Evolutionary conservation across 352 stramenopile species (phyloP).

Genomic region (Globisporangium spinosum): DNA sequence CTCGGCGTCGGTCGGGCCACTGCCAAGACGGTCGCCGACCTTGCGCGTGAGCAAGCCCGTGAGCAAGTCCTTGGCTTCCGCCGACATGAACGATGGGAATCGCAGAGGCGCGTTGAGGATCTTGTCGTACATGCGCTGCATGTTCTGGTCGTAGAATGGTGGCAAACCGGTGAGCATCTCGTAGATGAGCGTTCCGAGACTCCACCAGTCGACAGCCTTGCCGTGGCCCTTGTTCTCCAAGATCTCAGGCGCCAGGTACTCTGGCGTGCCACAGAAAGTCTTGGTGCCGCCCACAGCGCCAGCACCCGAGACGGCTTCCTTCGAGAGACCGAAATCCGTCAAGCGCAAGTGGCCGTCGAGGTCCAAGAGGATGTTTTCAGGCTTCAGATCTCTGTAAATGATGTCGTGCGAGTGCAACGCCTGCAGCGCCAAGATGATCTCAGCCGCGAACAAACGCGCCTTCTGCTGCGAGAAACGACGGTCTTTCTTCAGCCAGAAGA

Average conservation of each 20-base stretch:
- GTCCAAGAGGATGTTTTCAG: conserved; percentile 95
- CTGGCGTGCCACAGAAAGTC: conserved; percentile 92
- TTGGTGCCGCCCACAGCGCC: conserved; percentile 79
- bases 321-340: conserved; percentile 94
- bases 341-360: conserved; percentile 92
- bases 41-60: conserved; percentile 85
- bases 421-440: conserved; percentile 92
- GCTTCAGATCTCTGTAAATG: conserved; percentile 96
- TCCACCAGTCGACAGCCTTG: conserved; percentile 90
- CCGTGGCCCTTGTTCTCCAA: conserved; percentile 92
- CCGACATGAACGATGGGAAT: conserved; percentile 90
- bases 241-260: conserved; percentile 94
- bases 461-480: conserved; percentile 91
- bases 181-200: conserved; percentile 92
- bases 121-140: conserved; percentile 94
- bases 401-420: conserved; percentile 93
- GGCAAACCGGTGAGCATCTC: conserved; percentile 91
- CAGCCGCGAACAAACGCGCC: conserved; percentile 89
- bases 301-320: conserved; percentile 87
- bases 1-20: conserved; percentile 79
- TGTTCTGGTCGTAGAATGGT: conserved; percentile 94
- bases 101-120: conserved; percentile 89
- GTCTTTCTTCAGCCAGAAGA: conserved; percentile 95
- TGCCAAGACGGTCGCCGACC: conserved; percentile 84
- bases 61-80: conserved; percentile 84